phyloP scores from a whole-genome alignment of 257 asterid genomes.

The Solanum acaule region DNA sequence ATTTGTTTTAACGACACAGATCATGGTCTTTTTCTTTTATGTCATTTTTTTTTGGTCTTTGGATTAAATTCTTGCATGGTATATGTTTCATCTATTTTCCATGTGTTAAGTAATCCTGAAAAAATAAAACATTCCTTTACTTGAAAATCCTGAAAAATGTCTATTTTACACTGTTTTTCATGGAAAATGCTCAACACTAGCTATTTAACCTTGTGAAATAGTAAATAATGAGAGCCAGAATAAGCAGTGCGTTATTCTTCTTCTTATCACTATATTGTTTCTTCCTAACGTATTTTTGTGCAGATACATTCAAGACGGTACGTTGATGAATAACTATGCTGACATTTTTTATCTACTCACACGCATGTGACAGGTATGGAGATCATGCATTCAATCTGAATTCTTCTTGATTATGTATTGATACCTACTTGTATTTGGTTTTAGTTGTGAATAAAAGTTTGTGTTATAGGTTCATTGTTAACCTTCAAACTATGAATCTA shows the following conservation, averaged over 20 bases:
- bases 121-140: background rate
- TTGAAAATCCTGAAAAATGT: background rate
- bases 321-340: conserved; percentile 74
- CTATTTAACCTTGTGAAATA: background rate
- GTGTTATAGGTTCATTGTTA: background rate
- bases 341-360: conserved; percentile 88
- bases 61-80: background rate
- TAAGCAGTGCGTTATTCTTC: background rate
- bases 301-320: conserved; percentile 71
- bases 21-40: background rate
- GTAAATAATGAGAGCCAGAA: background rate
- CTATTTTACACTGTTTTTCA: background rate
- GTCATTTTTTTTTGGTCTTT: background rate
- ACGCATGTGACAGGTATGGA: conserved; percentile 73
- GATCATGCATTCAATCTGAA: background rate
- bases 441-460: background rate
- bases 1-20: background rate
- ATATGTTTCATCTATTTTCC: background rate
- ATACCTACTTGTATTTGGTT: background rate
- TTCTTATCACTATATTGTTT: background rate
- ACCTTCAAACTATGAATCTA: background rate
- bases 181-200: background rate
- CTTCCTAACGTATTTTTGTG: conserved; percentile 2
- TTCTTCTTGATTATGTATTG: background rate
- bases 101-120: background rate